phyloP scores from a whole-genome alignment of 2,329 filamentous ascomycete species.

The Chrysoporthe puriensis region DNA sequence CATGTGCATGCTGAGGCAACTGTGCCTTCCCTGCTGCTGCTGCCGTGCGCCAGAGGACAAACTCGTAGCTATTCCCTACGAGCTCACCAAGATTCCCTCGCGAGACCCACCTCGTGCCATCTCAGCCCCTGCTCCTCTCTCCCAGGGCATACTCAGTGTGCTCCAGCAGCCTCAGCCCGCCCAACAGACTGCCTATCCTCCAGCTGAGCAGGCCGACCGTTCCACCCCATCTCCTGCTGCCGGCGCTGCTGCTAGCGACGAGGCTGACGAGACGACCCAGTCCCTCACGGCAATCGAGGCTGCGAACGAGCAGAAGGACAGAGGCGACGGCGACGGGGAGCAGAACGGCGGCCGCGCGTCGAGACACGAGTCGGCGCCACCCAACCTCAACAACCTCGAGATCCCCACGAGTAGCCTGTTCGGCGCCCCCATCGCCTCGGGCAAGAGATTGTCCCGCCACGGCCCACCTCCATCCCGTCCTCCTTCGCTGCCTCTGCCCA shows the following conservation, averaged over 20 bases:
- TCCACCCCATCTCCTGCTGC: neutral
- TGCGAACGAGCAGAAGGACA: neutral
- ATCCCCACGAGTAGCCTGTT: neutral
- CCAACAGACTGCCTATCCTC: neutral
- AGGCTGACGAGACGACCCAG: neutral
- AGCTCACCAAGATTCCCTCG: neutral
- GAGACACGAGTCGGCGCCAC: neutral
- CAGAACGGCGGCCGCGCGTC: neutral
- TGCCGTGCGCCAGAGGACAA: neutral
- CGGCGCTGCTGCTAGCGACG: neutral
- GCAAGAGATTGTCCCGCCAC: neutral
- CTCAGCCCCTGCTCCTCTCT: neutral
- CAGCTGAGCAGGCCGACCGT: neutral
- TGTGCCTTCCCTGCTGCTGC: neutral
- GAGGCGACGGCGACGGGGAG: neutral
- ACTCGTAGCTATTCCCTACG: neutral
- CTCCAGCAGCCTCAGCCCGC: neutral
- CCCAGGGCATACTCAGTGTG: neutral
- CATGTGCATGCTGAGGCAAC: neutral
- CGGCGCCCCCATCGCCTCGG: neutral
- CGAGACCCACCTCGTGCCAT: neutral
- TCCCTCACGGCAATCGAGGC: neutral
- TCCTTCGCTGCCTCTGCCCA: slow-evolving; percentile 7
- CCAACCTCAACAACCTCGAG: slow-evolving; percentile 3
- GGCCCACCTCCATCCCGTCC: slow-evolving; percentile 4